Conservation (phyloP, 371 early-diverging fungal species). For the Thermomucor indicae-seudaticae region DNA sequence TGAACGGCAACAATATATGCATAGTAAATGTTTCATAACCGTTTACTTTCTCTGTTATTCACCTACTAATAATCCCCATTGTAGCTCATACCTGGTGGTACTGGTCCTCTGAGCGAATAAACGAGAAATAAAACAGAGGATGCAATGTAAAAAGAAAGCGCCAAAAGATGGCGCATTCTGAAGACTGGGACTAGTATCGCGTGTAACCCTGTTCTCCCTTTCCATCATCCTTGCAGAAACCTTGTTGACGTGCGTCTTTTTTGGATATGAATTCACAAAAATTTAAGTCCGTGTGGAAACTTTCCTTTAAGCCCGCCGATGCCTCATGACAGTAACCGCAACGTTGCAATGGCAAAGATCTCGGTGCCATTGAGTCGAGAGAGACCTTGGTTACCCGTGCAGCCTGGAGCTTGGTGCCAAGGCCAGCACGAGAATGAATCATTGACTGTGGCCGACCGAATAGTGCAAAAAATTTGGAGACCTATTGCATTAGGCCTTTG, state of each 20-base stretch:
- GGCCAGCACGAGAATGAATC: not conserved
- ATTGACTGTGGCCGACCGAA: conserved; percentile 16
- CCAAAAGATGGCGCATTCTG: no score
- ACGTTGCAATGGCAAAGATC: no score
- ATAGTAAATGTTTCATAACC: conserved; percentile 61
- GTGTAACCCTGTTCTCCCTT: no score
- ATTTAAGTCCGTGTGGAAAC: no score
- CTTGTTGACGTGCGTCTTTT: no score
- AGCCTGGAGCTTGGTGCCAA: not conserved
- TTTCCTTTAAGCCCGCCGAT: no score
- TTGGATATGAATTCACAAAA: no score
- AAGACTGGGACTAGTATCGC: no score
- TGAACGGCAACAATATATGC: conserved; percentile 96
- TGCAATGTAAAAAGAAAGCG: no score
- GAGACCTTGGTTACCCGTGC: not conserved
- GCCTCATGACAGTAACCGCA: no score
- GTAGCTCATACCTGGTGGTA: conserved; percentile 44
- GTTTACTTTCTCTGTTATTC: no score
- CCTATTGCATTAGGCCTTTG: conserved; percentile 16
- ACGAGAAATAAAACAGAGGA: not conserved
- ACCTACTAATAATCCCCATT: not conserved
- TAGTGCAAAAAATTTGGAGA: conserved; percentile 30
- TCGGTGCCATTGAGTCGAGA: not conserved
- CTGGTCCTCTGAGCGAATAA: conserved; percentile 13
- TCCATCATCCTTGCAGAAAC: no score